Conservation (phyloP, 1,139 yeast genomes). For the Blastobotrys proliferans region DNA sequence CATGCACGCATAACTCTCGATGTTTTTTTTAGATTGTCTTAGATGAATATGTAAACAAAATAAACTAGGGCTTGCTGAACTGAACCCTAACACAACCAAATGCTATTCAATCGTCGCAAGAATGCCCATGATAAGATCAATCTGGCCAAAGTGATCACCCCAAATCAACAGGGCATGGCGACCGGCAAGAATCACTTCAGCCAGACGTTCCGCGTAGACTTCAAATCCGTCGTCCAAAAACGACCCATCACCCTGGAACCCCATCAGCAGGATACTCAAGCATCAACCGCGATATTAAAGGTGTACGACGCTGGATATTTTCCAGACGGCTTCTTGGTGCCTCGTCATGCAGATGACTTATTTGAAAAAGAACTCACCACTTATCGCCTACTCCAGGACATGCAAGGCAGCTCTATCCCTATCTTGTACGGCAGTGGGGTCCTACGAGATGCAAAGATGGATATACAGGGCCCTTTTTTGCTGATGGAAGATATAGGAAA, state of each 20-base stretch:
- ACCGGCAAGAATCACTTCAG: slow-evolving; percentile 3
- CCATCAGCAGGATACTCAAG: neutral
- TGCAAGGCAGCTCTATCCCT: slow-evolving; percentile 6
- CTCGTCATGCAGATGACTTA: slow-evolving; percentile 6
- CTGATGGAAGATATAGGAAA: slow-evolving; percentile 7
- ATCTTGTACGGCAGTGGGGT: slow-evolving; percentile 1
- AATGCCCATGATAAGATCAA: no score
- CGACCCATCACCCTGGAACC: neutral
- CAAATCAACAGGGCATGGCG: slow-evolving; percentile 3
- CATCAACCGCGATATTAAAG: slow-evolving; percentile 7
- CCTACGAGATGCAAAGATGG: slow-evolving; percentile 2
- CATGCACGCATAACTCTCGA: no score
- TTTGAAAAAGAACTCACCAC: slow-evolving; percentile 3
- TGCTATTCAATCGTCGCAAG: slow-evolving; percentile 1
- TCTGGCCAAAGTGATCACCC: neutral
- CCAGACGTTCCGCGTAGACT: slow-evolving; percentile 10
- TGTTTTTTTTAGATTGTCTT: no score
- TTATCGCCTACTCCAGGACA: neutral
- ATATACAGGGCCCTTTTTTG: slow-evolving; percentile 4
- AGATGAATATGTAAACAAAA: no score
- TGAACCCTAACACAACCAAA: no score
- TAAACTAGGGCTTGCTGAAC: no score
- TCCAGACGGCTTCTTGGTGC: slow-evolving; percentile 9
- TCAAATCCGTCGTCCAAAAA: slow-evolving; percentile 1
- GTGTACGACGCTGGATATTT: slow-evolving; percentile 6